Percentiles rank a stretch among this genome's conserved stretches.
These are phyloP conservation scores for Flaveria floridana DNA, from an alignment of 140 eudicot genomes.

Conservation along the genomic window DNA sequence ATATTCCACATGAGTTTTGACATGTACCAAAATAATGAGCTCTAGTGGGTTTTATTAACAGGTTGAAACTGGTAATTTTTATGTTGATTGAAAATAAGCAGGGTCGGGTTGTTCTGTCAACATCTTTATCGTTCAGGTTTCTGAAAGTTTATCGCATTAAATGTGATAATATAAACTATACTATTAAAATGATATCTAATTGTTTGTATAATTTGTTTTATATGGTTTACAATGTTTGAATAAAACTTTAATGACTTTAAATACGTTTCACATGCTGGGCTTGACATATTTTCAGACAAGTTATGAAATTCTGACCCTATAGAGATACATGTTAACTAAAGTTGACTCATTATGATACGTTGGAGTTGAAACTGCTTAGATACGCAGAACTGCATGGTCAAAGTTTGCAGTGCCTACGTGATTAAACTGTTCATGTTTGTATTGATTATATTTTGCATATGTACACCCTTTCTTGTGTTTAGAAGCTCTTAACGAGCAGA, in stretches of 20 bases:
- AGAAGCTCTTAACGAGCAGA: not conserved
- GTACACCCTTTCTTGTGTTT: not conserved
- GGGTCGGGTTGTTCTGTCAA: not conserved
- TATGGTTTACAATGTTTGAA: not conserved
- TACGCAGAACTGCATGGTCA: not conserved
- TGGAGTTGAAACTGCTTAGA: not conserved
- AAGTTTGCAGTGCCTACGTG: conserved; percentile 2
- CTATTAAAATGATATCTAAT: not conserved
- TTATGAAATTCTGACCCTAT: not conserved
- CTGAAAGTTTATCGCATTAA: not conserved
- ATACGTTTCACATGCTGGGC: not conserved
- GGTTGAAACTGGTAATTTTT: not conserved
- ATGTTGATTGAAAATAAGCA: not conserved
- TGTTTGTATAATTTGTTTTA: not conserved
- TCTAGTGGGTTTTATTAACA: not conserved
- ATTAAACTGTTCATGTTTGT: not conserved
- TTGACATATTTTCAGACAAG: not conserved
- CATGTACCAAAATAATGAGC: not conserved
- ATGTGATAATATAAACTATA: not conserved
- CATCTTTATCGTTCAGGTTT: not conserved
- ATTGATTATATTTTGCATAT: not conserved
- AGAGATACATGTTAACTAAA: not conserved
- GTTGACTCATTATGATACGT: not conserved
- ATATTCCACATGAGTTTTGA: not conserved
- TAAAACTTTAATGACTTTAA: not conserved